Conservation (phyloP, 139 green algal genomes). For the Mychonastes homosphaera region DNA sequence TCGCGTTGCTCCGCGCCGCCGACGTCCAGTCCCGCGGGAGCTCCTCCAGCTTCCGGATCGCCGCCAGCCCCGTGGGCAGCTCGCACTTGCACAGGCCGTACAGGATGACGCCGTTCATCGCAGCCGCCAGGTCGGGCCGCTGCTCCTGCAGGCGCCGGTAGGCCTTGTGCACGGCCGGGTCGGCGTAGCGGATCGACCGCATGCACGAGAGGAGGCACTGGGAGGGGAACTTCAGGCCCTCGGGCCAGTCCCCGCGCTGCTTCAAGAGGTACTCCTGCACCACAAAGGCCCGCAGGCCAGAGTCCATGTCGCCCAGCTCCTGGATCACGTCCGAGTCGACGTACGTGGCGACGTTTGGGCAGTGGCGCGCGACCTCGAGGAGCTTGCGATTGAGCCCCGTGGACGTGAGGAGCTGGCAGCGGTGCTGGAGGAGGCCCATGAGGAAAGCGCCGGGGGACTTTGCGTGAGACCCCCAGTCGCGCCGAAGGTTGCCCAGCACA, state of each 20-base stretch:
- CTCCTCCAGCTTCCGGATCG: constrained; percentile 14
- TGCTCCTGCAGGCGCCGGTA: constrained; percentile 13
- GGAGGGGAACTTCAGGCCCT: constrained; percentile 19
- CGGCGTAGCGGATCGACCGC: constrained; percentile 16
- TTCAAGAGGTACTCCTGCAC: constrained; percentile 23
- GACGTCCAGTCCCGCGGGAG: constrained; percentile 15
- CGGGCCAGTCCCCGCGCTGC: constrained; percentile 21
- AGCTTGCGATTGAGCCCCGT: constrained; percentile 9
- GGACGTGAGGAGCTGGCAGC: not conserved
- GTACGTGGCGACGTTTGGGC: constrained; percentile 15
- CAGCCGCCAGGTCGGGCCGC: constrained; percentile 13
- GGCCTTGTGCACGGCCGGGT: constrained; percentile 15
- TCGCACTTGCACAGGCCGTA: constrained; percentile 24
- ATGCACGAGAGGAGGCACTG: constrained; percentile 24
- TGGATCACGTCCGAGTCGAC: constrained; percentile 19
- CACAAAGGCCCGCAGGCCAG: constrained; percentile 9
- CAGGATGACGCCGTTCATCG: constrained; percentile 23
- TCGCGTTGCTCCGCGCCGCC: constrained; percentile 16
- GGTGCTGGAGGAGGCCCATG: constrained; percentile 24
- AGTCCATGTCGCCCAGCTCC: constrained; percentile 25
- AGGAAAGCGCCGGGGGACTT: constrained; percentile 21
- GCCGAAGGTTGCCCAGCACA: constrained; percentile 17
- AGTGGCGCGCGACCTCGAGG: constrained; percentile 10
- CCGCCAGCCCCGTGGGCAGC: constrained; percentile 5
- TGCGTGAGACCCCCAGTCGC: constrained; percentile 11